These are phyloP conservation scores for Schwanniomyces pseudopolymorphus DNA, from an alignment of 805 yeast species.

Conservation along the genomic window DNA sequence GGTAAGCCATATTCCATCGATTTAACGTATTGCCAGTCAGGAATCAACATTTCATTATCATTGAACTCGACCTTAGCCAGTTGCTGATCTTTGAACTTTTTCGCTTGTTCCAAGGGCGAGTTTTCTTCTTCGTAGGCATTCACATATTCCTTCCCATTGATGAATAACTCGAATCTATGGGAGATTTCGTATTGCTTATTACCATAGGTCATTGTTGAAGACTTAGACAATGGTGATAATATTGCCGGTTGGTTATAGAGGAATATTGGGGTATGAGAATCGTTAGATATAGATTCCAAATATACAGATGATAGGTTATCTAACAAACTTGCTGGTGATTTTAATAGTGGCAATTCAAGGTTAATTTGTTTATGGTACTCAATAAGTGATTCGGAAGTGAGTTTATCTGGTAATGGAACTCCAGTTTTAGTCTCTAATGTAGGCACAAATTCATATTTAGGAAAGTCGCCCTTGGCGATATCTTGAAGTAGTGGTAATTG, in stretches of 20 bases:
- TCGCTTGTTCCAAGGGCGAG: conserved; percentile 68
- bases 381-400: conserved; percentile 41
- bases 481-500: conserved; percentile 16
- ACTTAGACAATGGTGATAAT: conserved; percentile 87
- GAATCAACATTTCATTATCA: conserved; percentile 64
- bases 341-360: conserved; percentile 33
- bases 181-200: conserved; percentile 45
- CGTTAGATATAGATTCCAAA: conserved; percentile 62
- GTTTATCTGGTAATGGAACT: conserved; percentile 41
- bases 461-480: conserved; percentile 11
- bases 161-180: conserved; percentile 80
- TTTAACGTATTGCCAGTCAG: conserved; percentile 70
- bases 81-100: conserved; percentile 64
- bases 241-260: conserved; percentile 80
- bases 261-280: conserved; percentile 56
- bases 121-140: conserved; percentile 98
- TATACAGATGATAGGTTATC: conserved; percentile 61
- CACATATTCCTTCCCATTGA: conserved; percentile 75
- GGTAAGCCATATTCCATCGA: conserved; percentile 93
- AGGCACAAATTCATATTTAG: conserved; percentile 62
- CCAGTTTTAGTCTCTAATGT: conserved; percentile 60
- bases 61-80: conserved; percentile 42
- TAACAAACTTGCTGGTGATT: conserved; percentile 58
- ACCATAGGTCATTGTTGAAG: conserved; percentile 32
- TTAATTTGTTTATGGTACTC: conserved; percentile 39